A percentile compares a stretch with the other conserved stretches of the same genome.
Conservation (phyloP, 768 basidiomycete genomes). For the Mycena latifolia region DNA sequence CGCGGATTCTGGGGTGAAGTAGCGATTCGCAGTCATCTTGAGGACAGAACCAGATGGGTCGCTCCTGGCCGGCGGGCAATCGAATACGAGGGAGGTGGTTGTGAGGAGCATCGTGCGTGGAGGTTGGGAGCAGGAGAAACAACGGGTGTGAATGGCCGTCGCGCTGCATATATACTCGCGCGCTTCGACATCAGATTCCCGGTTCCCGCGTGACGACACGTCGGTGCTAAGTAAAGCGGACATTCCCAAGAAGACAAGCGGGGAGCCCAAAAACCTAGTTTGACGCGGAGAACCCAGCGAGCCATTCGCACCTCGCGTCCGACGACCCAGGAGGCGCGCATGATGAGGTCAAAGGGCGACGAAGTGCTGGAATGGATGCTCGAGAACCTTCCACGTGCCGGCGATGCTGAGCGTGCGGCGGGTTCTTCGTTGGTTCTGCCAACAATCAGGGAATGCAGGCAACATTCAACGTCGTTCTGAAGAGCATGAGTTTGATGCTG, state of each 20-base stretch:
- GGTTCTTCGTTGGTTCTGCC: not conserved
- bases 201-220: not conserved
- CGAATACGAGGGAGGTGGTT: constrained; percentile 25
- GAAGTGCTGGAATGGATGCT: not conserved
- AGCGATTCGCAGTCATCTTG: constrained; percentile 61
- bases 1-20: constrained; percentile 43
- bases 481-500: constrained; percentile 3
- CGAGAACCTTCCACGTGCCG: not conserved
- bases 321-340: not conserved
- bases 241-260: not conserved
- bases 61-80: constrained; percentile 12
- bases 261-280: constrained; percentile 4
- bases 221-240: not conserved
- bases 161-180: not conserved
- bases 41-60: constrained; percentile 36
- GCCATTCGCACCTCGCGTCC: constrained; percentile 3
- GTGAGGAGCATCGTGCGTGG: not conserved
- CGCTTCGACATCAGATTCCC: not conserved
- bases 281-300: constrained; percentile 1
- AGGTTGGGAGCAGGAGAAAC: too few species aligned
- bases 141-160: too few species aligned
- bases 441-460: not conserved
- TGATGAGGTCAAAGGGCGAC: not conserved
- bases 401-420: not conserved
- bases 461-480: not conserved